Evolutionary conservation across 345 rosid species (phyloP).

Genomic region (Anacardium occidentale): DNA sequence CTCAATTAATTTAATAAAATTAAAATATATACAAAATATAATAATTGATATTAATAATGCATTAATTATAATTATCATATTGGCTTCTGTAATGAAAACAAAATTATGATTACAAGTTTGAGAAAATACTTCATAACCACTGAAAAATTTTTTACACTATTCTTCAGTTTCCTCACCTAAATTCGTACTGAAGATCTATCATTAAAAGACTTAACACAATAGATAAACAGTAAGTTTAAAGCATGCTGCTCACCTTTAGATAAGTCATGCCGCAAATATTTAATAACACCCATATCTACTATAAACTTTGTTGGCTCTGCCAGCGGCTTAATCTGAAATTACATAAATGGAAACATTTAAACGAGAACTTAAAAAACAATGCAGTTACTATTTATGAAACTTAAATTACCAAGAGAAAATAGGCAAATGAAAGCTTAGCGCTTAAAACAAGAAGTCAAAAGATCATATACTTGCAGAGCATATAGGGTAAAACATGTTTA

Average conservation of each 20-base stretch:
- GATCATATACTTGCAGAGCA: slow-evolving; percentile 70
- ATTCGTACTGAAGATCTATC: not conserved
- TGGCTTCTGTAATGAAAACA: too few species aligned
- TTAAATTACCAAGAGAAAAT: slow-evolving; percentile 76
- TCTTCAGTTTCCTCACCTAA: not conserved
- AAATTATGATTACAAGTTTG: too few species aligned
- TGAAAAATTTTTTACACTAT: not conserved
- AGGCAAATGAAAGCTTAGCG: slow-evolving; percentile 85
- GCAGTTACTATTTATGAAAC: not conserved
- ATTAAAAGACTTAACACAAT: not conserved
- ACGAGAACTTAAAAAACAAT: not conserved
- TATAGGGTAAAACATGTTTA: not conserved
- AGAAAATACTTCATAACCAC: not conserved
- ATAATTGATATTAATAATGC: too few species aligned
- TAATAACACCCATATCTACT: slow-evolving; percentile 43
- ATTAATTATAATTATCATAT: too few species aligned
- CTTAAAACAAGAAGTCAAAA: slow-evolving; percentile 83
- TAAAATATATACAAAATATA: too few species aligned
- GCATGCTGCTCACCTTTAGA: slow-evolving; percentile 55
- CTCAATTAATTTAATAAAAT: too few species aligned
- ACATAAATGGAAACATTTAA: slow-evolving; percentile 1
- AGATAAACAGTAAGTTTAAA: not conserved
- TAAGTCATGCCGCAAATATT: slow-evolving; percentile 95
- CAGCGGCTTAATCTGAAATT: slow-evolving; percentile 78
- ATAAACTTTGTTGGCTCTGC: slow-evolving; percentile 72